Conservation (phyloP, 1,284 basidiomycete species). For the Neolentinus lepideus region DNA sequence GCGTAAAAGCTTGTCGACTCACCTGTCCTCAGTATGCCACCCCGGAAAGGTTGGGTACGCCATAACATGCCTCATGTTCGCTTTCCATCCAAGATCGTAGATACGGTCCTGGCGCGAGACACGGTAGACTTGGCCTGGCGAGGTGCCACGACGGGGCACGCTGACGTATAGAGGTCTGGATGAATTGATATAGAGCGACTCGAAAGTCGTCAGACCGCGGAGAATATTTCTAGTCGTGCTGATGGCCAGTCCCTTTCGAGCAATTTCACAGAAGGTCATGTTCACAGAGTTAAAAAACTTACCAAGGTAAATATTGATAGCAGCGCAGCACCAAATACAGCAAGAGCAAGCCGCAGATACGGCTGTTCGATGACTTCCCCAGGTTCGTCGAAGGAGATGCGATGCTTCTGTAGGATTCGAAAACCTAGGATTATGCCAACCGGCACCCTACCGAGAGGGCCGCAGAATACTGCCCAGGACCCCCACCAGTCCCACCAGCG, state of each 20-base stretch:
- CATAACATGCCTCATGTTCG: constrained; percentile 25
- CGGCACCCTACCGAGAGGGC: constrained; percentile 39
- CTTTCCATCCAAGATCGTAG: constrained; percentile 33
- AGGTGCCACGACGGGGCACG: neutral
- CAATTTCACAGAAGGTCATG: neutral
- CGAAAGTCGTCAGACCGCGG: constrained; percentile 27
- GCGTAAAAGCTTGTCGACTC: neutral
- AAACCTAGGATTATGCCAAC: constrained; percentile 36
- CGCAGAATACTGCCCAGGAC: constrained; percentile 42
- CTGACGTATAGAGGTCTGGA: neutral
- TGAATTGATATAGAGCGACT: constrained; percentile 13
- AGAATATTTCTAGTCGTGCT: constrained; percentile 21
- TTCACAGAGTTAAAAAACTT: constrained; percentile 9
- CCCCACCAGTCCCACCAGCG: constrained; percentile 43
- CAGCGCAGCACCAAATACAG: constrained; percentile 21
- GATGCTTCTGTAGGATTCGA: constrained; percentile 19
- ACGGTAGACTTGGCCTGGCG: constrained; percentile 10
- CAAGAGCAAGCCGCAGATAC: constrained; percentile 26
- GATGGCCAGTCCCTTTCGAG: constrained; percentile 21
- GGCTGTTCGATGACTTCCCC: constrained; percentile 30
- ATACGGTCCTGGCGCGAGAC: constrained; percentile 25
- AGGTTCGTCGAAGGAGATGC: constrained; percentile 5
- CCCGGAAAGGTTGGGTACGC: constrained; percentile 16
- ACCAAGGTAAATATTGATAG: constrained; percentile 35
- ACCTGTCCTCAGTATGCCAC: neutral